Base-by-base conservation (phyloP, 164 flowering plant species). In the grape (Vitis vinifera) region DNA sequence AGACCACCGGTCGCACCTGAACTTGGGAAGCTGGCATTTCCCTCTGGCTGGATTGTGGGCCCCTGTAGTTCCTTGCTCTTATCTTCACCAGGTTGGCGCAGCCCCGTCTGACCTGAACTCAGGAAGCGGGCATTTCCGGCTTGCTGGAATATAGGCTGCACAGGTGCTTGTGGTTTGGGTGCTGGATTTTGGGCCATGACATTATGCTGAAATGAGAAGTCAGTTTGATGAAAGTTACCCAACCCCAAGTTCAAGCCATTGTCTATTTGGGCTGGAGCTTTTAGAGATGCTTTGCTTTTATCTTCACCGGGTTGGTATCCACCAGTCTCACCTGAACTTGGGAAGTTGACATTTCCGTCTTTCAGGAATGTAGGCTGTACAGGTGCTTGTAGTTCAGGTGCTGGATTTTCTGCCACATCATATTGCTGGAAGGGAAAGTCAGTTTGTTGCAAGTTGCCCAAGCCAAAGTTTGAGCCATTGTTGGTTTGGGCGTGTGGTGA, bases 401-500 rank as follows among this genome's bases (percentile, higher is more conserved):
- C 30, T 9, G 70, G 68, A 67, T 66, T 63, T 63, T 58, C 77
- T 10, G 19, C 13, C 9, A 48, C 13, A 10, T 71, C 71, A 9
- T 63, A 78, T 55, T 71, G 76, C 56, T 68, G 75, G 50, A 70
- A 62, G 52, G 61, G 15, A 55, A 71, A 13, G 55, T 70, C 69
- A 17, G 77, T 62, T 66, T 76, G 72, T 63, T 63, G 69, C 23
- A 69, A 59, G 56, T 63, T 59, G 51, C 71, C 79, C 1, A 30
- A 30, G n/a, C 75, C 73, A 23, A 60, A 53, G 19, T 48, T 31
- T 49, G 62, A 50, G 27, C 51, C 72, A 63, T 58, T 60, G 14
- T 56, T 55, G 59, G 61, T 73, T 23, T 69, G 80, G 6, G 74
- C 30, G n/a, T 73, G 79, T 9, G 73, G 48, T 37, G 80, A 62